These are phyloP conservation scores for Trichocladium antarcticum DNA, from an alignment of 495 filamentous ascomycete genomes.

Conservation along the genomic window DNA sequence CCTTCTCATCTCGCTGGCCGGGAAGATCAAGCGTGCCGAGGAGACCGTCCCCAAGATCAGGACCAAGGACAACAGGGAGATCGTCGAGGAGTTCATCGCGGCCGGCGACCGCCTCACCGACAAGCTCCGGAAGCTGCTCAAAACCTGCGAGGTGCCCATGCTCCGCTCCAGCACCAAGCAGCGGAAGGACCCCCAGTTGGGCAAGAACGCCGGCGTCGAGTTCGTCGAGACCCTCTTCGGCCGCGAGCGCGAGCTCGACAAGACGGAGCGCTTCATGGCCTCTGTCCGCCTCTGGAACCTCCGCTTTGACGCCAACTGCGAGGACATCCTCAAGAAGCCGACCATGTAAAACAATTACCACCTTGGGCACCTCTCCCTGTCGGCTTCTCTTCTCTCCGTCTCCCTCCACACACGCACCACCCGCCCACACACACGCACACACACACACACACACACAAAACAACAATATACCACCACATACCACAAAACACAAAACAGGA, in stretches of 20 bases:
- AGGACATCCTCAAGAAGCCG: conserved; percentile 66
- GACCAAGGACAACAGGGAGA: conserved; percentile 58
- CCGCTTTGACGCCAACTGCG: conserved; percentile 93
- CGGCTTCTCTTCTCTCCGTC: neutral
- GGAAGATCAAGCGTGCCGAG: conserved; percentile 87
- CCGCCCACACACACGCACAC: conserved; percentile 5
- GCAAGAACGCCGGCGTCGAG: conserved; percentile 86
- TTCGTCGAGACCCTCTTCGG: conserved; percentile 97
- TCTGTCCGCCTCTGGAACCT: conserved; percentile 87
- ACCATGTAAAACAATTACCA: conserved; percentile 28
- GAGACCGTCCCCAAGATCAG: conserved; percentile 68
- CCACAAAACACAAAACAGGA: conserved; percentile 15
- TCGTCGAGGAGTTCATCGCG: conserved; percentile 84
- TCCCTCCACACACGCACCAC: neutral
- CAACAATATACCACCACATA: too few species aligned
- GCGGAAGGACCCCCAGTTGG: conserved; percentile 61
- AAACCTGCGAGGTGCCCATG: conserved; percentile 89
- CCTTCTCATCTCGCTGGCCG: conserved; percentile 85
- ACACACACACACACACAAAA: conserved; percentile 3
- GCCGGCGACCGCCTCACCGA: conserved; percentile 79
- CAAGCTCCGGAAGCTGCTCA: conserved; percentile 78
- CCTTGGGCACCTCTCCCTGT: too few species aligned
- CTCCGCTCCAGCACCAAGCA: conserved; percentile 45
- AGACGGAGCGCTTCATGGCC: conserved; percentile 92
- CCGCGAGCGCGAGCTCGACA: conserved; percentile 78